These are phyloP conservation scores for Phaffomyces antillensis DNA, from an alignment of 805 yeast genomes.

Conservation along the genomic window DNA sequence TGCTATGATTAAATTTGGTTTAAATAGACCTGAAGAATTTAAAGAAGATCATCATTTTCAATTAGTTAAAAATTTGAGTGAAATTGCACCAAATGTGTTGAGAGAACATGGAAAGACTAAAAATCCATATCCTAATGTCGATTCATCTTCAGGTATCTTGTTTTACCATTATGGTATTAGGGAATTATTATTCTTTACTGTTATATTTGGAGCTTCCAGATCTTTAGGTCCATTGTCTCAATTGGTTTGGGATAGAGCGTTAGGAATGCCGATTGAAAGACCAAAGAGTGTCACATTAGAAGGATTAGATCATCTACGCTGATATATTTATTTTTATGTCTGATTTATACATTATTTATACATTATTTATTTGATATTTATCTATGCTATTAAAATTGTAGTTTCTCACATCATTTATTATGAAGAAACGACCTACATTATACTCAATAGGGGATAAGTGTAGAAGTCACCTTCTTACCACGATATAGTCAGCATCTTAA, in stretches of 20 bases:
- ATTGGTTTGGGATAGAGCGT: conserved; percentile 69
- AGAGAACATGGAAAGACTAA: conserved; percentile 77
- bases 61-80: conserved; percentile 57
- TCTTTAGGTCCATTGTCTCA: conserved; percentile 75
- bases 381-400: no score
- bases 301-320: conserved; percentile 7
- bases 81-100: conserved; percentile 69
- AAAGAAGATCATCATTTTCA: conserved; percentile 52
- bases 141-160: conserved; percentile 70
- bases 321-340: neutral
- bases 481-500: no score
- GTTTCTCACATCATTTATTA: no score
- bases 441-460: no score
- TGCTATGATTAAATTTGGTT: conserved; percentile 66
- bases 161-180: conserved; percentile 75
- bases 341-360: neutral
- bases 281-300: conserved; percentile 38
- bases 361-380: neutral
- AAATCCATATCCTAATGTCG: conserved; percentile 84
- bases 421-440: no score
- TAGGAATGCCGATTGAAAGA: conserved; percentile 76
- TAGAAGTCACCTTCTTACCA: no score
- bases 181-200: conserved; percentile 71
- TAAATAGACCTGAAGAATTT: conserved; percentile 44
- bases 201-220: conserved; percentile 76